Percentiles rank a stretch among this genome's conserved stretches.
Evolutionary conservation across 2,329 filamentous ascomycete genomes (phyloP).

Genomic region (Colletotrichum salicis): DNA sequence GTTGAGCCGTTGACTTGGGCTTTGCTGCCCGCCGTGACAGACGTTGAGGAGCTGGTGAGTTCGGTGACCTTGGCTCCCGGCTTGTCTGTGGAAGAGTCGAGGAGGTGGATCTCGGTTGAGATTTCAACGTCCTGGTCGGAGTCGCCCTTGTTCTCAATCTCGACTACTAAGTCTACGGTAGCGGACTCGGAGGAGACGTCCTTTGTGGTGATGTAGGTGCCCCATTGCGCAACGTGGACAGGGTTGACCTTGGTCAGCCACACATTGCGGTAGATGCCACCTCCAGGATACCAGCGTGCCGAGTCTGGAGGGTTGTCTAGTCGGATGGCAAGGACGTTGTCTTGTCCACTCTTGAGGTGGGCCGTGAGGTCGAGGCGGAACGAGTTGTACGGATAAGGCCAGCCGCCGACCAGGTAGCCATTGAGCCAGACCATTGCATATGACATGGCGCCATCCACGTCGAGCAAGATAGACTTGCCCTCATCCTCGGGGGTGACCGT

Average conservation of each 20-base stretch:
- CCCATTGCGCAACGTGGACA: constrained; percentile 60
- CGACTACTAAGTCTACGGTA: constrained; percentile 54
- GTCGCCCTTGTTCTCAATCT: constrained; percentile 56
- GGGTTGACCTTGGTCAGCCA: constrained; percentile 62
- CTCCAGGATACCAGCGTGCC: constrained; percentile 66
- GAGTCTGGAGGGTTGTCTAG: constrained; percentile 60
- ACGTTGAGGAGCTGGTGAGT: constrained; percentile 46
- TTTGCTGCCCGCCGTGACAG: constrained; percentile 45
- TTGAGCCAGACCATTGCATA: constrained; percentile 65
- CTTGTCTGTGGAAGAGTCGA: constrained; percentile 47
- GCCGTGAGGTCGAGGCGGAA: constrained; percentile 62
- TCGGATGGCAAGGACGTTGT: constrained; percentile 60
- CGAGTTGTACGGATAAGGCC: constrained; percentile 63
- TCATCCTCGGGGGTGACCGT: constrained; percentile 43
- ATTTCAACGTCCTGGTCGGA: constrained; percentile 48
- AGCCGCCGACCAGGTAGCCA: constrained; percentile 59
- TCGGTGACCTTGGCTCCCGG: constrained; percentile 43
- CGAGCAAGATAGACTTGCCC: constrained; percentile 54
- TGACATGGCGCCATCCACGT: constrained; percentile 63
- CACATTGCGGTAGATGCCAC: constrained; percentile 63
- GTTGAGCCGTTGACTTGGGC: constrained; percentile 46
- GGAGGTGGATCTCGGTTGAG: constrained; percentile 51
- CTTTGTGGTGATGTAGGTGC: constrained; percentile 59
- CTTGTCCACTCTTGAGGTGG: constrained; percentile 46
- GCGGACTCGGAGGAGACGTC: constrained; percentile 57